Conservation (phyloP, 768 basidiomycete species). For the Pleurotus pulmonarius region DNA sequence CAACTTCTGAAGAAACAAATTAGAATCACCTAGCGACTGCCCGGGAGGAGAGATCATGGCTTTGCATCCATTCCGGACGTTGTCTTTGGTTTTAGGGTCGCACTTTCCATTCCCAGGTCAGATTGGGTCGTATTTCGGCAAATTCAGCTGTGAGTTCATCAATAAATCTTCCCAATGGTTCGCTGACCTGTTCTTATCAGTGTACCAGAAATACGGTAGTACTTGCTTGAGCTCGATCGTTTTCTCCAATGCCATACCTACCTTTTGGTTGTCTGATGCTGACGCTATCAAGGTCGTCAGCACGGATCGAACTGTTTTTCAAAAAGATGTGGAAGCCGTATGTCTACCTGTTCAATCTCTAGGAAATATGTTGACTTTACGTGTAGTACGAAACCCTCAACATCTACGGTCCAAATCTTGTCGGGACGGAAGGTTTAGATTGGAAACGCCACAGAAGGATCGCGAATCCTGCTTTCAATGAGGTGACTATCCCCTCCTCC, state of each 20-base stretch:
- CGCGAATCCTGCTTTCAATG: constrained; percentile 47
- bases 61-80: constrained; percentile 26
- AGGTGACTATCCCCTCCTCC: constrained; percentile 22
- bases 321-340: constrained; percentile 35
- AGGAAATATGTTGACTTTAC: background rate
- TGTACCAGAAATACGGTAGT: constrained; percentile 33
- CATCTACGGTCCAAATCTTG: constrained; percentile 43
- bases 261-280: constrained; percentile 40
- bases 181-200: constrained; percentile 16
- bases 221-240: constrained; percentile 33
- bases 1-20: background rate
- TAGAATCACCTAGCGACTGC: background rate
- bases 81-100: constrained; percentile 21
- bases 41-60: background rate
- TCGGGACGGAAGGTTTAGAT: constrained; percentile 37
- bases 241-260: constrained; percentile 24
- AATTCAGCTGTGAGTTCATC: constrained; percentile 31
- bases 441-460: constrained; percentile 45
- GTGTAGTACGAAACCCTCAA: constrained; percentile 36
- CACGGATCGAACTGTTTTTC: constrained; percentile 29
- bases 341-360: constrained; percentile 1
- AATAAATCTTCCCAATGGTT: background rate
- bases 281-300: constrained; percentile 35
- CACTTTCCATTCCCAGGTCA: constrained; percentile 31
- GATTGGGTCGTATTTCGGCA: constrained; percentile 27